Evolutionary conservation across 192 early-diverging fungal genomes (phyloP).

Genomic region (Paraglomus occultum): DNA sequence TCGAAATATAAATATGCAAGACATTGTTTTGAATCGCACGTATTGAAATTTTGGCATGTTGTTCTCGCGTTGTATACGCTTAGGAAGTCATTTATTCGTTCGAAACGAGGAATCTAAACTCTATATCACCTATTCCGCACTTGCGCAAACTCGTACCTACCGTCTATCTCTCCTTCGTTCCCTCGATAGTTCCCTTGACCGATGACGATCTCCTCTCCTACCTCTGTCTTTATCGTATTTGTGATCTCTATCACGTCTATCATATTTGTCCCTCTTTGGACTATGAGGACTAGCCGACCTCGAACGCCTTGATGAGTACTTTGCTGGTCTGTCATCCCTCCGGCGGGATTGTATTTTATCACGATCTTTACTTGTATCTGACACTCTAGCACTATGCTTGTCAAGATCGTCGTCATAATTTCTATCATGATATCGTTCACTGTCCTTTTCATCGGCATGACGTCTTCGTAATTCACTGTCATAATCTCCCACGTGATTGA

Average conservation of each 20-base stretch:
- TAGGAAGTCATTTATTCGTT: too few species aligned
- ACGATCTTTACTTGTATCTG: constrained; percentile 4
- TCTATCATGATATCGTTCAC: constrained; percentile 11
- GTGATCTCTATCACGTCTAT: constrained; percentile 1
- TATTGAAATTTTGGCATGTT: too few species aligned
- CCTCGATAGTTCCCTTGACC: constrained; percentile 3
- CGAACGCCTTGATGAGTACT: constrained; percentile 7
- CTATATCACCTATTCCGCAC: too few species aligned
- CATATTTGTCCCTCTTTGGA: not conserved
- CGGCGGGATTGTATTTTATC: constrained; percentile 15
- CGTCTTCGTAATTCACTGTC: not conserved
- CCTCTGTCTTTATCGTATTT: not conserved
- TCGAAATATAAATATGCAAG: too few species aligned
- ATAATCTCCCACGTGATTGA: constrained; percentile 36
- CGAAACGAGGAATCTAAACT: too few species aligned
- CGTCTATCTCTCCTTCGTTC: constrained; percentile 14
- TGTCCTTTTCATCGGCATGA: constrained; percentile 14
- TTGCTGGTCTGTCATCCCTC: not conserved
- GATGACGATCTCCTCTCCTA: constrained; percentile 17
- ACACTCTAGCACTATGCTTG: not conserved
- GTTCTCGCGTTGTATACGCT: too few species aligned
- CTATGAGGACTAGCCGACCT: constrained; percentile 31
- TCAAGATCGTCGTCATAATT: not conserved
- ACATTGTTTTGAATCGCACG: too few species aligned
- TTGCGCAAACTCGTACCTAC: not conserved